Base-by-base conservation (phyloP, 257 asterid species). In the Scutellaria galericulata region DNA sequence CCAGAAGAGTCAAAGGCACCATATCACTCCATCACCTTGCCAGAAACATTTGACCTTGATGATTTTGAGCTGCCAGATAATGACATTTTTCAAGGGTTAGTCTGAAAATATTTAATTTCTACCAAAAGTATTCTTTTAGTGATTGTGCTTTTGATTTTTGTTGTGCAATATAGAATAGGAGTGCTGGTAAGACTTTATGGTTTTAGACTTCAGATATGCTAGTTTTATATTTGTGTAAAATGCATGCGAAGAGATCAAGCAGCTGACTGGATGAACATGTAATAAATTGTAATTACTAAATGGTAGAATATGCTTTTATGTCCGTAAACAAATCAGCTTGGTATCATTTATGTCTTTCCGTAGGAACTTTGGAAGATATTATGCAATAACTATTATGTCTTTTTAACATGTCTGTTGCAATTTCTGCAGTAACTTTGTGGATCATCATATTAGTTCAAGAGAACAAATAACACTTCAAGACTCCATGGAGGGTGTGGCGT, bases 1-100 rank as follows among this genome's bases (percentile, higher is more conserved):
- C 99, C 98, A 14, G 99, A 95, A 88, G 91, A 95, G 79, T 88
- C 99, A 13, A 95, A 89, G 85, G 99, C 99, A 8, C 99, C 99
- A 41, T 95, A 95, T 79, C 94, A 95, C 81, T 92, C 99, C 65
- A 92, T 95, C 82, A 92, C 99, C 40, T 80, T 95, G 86, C 99
- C 99, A 1, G 99, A 95, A 84, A 92, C 96, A 10, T 95, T 95
- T 80, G 98, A 95, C 78, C 99, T 95, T 66, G 99, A 95, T 84
- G 98, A 92, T 84, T 95, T 95, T 82, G 99, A 95, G 86, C 87
- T 92, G 79, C 98, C 99, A 59, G 99, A 95, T 75, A 95, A 77
- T 86, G 99, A 95, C 59, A 78, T 86, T 64, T 86, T 90, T 66
- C 96, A 92, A 51, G 89, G 98, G 99, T 92, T 66, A 70, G 98